A percentile compares a stretch with the other conserved stretches of the same genome.
Evolutionary conservation across 345 rosid genomes (phyloP).

Genomic region (Nephelium lappaceum): DNA sequence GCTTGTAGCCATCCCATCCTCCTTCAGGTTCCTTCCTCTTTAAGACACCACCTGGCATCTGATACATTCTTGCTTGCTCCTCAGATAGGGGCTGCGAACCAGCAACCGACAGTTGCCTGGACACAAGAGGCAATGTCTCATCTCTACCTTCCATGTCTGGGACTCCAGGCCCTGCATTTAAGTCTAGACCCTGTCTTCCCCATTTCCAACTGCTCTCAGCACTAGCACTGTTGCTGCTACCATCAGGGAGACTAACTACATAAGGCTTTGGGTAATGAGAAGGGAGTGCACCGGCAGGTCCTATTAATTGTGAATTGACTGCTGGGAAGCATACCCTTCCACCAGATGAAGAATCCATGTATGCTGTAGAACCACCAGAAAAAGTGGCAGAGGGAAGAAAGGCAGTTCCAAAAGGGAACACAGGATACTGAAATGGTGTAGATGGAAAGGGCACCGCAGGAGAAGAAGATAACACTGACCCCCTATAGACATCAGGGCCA

Average conservation of each 20-base stretch:
- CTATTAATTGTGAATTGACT: conserved; percentile 64
- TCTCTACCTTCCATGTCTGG: conserved; percentile 70
- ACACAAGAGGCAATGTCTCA: conserved; percentile 46
- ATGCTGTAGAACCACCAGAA: conserved; percentile 68
- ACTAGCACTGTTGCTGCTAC: conserved; percentile 44
- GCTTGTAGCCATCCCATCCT: conserved; percentile 87
- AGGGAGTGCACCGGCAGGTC: conserved; percentile 55
- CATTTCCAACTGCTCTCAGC: conserved; percentile 60
- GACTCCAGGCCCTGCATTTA: conserved; percentile 82
- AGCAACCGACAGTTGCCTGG: conserved; percentile 56
- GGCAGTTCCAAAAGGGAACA: conserved; percentile 58
- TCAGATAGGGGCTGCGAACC: conserved; percentile 57
- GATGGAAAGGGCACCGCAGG: conserved; percentile 76
- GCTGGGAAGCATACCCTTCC: conserved; percentile 67
- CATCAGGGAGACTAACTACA: conserved; percentile 61
- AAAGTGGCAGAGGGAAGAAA: conserved; percentile 63
- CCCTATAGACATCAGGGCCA: conserved; percentile 63
- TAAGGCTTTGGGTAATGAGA: conserved; percentile 66
- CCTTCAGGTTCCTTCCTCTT: conserved; percentile 95
- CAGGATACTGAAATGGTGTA: conserved; percentile 69
- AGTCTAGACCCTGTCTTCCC: conserved; percentile 73
- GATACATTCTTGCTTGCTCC: conserved; percentile 78
- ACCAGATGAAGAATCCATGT: conserved; percentile 68
- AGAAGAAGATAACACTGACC: conserved; percentile 72
- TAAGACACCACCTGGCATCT: conserved; percentile 53